Percentiles rank a stretch among this genome's conserved stretches.
These are phyloP conservation scores for Curvularia spicifera DNA, from an alignment of 2,329 filamentous ascomycete species.

Conservation along the genomic window DNA sequence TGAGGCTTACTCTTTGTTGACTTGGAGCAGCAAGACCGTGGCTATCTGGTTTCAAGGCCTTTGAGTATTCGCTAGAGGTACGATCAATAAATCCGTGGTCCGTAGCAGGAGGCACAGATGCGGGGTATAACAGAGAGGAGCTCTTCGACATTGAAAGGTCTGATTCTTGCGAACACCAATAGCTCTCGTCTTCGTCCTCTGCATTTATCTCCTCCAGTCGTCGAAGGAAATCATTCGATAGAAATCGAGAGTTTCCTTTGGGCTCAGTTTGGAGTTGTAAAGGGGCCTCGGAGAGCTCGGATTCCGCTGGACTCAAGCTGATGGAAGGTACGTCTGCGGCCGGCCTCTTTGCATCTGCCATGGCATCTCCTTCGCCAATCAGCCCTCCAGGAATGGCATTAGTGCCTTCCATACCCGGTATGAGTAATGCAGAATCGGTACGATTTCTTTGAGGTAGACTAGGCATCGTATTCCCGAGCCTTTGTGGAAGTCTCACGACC, in stretches of 20 bases:
- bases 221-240: neutral
- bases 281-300: neutral
- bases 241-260: neutral
- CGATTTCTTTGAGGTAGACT: neutral
- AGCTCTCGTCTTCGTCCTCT: slow-evolving; percentile 10
- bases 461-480: neutral
- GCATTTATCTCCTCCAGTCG: neutral
- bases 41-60: neutral
- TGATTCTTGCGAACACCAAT: neutral
- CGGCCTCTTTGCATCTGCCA: too few species aligned
- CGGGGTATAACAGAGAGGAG: neutral
- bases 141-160: neutral
- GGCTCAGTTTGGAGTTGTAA: neutral
- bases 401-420: neutral
- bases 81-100: neutral
- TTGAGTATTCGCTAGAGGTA: neutral
- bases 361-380: neutral
- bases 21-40: neutral
- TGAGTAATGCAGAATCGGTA: neutral
- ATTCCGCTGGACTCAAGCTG: neutral
- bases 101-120: neutral
- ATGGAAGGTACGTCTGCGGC: neutral
- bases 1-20: neutral
- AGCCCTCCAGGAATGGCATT: neutral
- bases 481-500: slow-evolving; percentile 10